Conservation (phyloP, 2,329 filamentous ascomycete species). For the Ceratocystis albifundus region DNA sequence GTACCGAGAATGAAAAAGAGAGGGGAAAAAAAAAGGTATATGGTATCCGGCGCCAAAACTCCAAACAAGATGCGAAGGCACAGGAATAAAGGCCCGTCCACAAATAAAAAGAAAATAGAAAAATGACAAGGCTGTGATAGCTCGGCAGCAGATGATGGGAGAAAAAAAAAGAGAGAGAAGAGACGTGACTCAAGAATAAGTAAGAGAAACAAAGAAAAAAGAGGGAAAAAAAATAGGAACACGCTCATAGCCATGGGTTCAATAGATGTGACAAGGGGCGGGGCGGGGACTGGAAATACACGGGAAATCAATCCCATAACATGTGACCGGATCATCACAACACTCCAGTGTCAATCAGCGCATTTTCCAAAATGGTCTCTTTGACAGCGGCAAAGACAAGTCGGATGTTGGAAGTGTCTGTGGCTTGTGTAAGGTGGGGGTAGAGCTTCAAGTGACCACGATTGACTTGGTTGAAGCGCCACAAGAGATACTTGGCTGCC, state of each 20-base stretch:
- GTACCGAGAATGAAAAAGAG: neutral
- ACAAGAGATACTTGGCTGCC: constrained; percentile 92
- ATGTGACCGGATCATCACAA: constrained; percentile 39
- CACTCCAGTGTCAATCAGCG: constrained; percentile 94
- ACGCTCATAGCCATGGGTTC: neutral
- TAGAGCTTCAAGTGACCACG: constrained; percentile 91
- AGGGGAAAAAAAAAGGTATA: neutral
- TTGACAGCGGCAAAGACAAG: constrained; percentile 97
- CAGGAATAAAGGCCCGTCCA: constrained; percentile 13
- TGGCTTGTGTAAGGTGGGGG: constrained; percentile 95
- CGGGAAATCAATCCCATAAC: too few relatives aligned
- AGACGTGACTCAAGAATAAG: neutral
- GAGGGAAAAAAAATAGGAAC: neutral
- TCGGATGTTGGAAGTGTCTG: constrained; percentile 95
- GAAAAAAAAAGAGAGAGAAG: neutral
- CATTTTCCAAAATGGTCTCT: constrained; percentile 97
- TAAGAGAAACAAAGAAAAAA: neutral
- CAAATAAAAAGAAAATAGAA: neutral
- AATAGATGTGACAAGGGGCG: neutral
- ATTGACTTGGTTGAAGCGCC: constrained; percentile 98
- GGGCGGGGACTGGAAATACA: too few relatives aligned
- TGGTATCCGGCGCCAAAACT: constrained; percentile 17
- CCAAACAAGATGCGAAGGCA: constrained; percentile 18
- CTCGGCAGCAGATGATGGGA: neutral
- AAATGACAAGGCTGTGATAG: constrained; percentile 7